Base-by-base conservation (phyloP, 805 yeast genomes). In the Cyberlindnera subsufficiens region DNA sequence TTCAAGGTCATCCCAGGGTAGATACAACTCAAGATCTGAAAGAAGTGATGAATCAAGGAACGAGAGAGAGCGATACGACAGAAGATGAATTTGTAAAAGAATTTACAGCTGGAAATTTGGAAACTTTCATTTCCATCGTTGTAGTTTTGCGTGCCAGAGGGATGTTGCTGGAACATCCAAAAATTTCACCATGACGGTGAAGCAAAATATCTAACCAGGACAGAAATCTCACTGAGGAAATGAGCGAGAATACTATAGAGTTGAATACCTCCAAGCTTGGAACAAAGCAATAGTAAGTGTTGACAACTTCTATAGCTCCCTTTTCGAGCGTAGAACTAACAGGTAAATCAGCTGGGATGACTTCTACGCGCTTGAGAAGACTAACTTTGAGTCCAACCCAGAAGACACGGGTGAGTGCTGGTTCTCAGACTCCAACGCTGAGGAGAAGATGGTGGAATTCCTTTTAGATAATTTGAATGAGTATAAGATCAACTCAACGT, bases 361-460 rank as follows among this genome's bases (percentile, higher is more conserved):
- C 41, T 86, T 91, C 61, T 91, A 91, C 63, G 67, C 77, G 35
- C 58, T 77, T 17, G 99, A 91, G 57, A 75, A 77, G 48, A 54
- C 60, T 22, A 91, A 91, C 64, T 91, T 86, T 55, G 63, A 69
- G 32, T 77, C 77, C 25, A 86, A 91, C 59, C 78, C 84, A 15
- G 73, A 82, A 16, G 97, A 93, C 60, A 81, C 89, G 0, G 99
- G 99, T 2, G 98, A 93, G 62, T 77, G 90, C 61, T 93, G 99
- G 99, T 93, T 93, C 63, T 80, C 85, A 51, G 99, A 93, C 56
- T 82, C 86, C n/a, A 89, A 84, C 55, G 98, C 99, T 0, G 98
- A 91, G 58, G 72, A 71, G 45, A 83, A 80, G 58, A 83, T 93
- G 79, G 72, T 85, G n/a, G 77, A 78, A 38, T 90, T 83, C 54